phyloP scores from a whole-genome alignment of 805 yeast genomes.

The Pichia phayaonensis region DNA sequence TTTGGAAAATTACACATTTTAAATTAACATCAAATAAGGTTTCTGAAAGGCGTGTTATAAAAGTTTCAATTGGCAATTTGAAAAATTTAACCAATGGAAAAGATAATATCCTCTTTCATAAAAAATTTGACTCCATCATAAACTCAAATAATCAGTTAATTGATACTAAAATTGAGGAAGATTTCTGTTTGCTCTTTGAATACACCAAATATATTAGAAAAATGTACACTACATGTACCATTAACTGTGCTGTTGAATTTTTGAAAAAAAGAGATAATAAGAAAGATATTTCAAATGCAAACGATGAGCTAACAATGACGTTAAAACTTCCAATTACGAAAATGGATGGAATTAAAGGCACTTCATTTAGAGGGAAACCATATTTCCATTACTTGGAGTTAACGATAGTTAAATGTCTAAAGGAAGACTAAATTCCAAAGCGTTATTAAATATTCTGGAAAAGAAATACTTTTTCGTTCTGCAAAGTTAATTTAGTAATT shows the following conservation, averaged over 20 bases:
- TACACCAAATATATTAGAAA: neutral
- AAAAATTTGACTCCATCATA: neutral
- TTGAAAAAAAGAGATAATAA: neutral
- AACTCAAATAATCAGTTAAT: neutral
- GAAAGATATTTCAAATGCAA: neutral
- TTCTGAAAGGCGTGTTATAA: neutral
- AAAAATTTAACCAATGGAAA: neutral
- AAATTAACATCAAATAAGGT: neutral
- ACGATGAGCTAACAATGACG: neutral
- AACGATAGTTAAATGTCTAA: neutral
- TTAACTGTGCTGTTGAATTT: slow-evolving; percentile 6
- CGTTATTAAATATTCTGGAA: too few relatives aligned
- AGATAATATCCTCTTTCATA: neutral
- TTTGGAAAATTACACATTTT: neutral
- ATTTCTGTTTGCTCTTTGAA: slow-evolving; percentile 2
- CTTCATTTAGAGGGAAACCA: slow-evolving; percentile 42
- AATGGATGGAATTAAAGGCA: slow-evolving; percentile 65
- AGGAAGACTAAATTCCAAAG: neutral
- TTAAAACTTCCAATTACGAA: slow-evolving; percentile 16
- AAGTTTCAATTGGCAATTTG: neutral
- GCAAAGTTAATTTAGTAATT: too few relatives aligned
- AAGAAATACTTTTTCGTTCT: too few relatives aligned
- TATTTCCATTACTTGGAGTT: slow-evolving; percentile 28
- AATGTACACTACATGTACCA: slow-evolving; percentile 1
- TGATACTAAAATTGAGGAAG: neutral